Percentiles rank a stretch among this genome's conserved stretches.
These are phyloP conservation scores for Podospora sp. DNA, from an alignment of 495 filamentous ascomycete species.

Conservation along the genomic window DNA sequence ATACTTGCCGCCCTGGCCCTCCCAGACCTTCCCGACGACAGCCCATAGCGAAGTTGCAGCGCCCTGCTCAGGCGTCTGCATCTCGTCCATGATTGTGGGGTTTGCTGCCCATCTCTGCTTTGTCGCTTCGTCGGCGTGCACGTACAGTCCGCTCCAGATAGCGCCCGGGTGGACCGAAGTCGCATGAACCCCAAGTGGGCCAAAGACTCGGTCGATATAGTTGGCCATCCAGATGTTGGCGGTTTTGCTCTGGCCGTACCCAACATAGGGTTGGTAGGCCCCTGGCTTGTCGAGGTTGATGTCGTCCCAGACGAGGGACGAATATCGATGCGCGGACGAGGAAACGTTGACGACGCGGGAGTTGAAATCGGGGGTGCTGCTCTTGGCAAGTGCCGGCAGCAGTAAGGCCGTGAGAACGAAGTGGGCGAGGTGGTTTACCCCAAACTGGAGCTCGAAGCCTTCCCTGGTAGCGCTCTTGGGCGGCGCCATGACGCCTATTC, in stretches of 20 bases:
- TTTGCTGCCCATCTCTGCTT: background rate
- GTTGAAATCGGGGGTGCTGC: slow-evolving; percentile 10
- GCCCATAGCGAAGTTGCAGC: slow-evolving; percentile 11
- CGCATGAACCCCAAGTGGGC: slow-evolving; percentile 3
- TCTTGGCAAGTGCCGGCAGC: background rate
- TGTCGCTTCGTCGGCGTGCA: slow-evolving; percentile 5
- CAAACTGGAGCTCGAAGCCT: slow-evolving; percentile 49
- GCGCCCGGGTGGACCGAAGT: slow-evolving; percentile 7
- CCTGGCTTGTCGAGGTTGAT: slow-evolving; percentile 13
- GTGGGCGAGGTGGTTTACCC: slow-evolving; percentile 20
- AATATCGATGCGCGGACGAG: slow-evolving; percentile 9
- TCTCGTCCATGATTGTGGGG: background rate
- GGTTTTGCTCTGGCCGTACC: slow-evolving; percentile 19
- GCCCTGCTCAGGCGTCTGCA: slow-evolving; percentile 9
- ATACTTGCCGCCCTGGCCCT: slow-evolving; percentile 13
- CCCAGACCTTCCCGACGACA: slow-evolving; percentile 1
- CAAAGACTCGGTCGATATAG: slow-evolving; percentile 19
- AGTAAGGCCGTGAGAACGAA: slow-evolving; percentile 9
- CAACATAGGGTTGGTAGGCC: slow-evolving; percentile 6
- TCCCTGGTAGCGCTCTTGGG: slow-evolving; percentile 43
- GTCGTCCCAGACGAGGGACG: slow-evolving; percentile 5
- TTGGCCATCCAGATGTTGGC: slow-evolving; percentile 22
- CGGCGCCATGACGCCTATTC: slow-evolving; percentile 41
- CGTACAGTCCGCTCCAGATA: slow-evolving; percentile 10
- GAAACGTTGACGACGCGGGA: slow-evolving; percentile 12